Evolutionary conservation across 2,329 filamentous ascomycete species (phyloP).

Genomic region (Neofusicoccum sp.): DNA sequence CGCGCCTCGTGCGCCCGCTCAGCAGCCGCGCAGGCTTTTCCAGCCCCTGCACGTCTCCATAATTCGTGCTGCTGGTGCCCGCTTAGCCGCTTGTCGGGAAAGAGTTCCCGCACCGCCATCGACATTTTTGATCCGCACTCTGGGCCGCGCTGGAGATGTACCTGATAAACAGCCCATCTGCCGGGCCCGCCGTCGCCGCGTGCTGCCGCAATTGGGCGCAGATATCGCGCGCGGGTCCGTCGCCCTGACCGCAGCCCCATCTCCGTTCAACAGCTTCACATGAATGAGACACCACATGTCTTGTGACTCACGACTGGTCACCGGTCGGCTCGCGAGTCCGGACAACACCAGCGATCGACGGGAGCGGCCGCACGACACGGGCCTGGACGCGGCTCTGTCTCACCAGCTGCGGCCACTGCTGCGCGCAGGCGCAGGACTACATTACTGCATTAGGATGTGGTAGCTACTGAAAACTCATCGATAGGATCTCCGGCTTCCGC

Average conservation of each 20-base stretch:
- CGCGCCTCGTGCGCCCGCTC: background rate
- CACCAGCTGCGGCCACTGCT: too few species aligned
- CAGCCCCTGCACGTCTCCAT: background rate
- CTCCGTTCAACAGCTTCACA: background rate
- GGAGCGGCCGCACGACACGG: background rate
- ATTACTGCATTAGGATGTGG: conserved; percentile 2
- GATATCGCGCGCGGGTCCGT: background rate
- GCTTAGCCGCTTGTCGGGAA: conserved; percentile 5
- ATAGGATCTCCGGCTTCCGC: conserved; percentile 44
- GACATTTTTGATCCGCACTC: background rate
- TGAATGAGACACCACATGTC: background rate
- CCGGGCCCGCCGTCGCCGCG: background rate
- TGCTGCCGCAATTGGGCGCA: background rate
- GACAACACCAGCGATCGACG: background rate
- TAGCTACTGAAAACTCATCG: conserved; percentile 42
- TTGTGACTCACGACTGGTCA: conserved; percentile 12
- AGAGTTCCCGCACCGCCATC: conserved; percentile 15
- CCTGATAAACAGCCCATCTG: conserved; percentile 15
- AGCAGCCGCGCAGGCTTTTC: background rate
- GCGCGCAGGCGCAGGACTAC: background rate
- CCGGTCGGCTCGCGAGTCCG: conserved; percentile 6
- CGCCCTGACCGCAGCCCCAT: background rate
- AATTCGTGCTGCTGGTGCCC: conserved; percentile 1
- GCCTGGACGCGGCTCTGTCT: background rate
- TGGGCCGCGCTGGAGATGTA: background rate